Conservation (phyloP, 2,329 filamentous ascomycete species). For the Fusarium globosum region DNA sequence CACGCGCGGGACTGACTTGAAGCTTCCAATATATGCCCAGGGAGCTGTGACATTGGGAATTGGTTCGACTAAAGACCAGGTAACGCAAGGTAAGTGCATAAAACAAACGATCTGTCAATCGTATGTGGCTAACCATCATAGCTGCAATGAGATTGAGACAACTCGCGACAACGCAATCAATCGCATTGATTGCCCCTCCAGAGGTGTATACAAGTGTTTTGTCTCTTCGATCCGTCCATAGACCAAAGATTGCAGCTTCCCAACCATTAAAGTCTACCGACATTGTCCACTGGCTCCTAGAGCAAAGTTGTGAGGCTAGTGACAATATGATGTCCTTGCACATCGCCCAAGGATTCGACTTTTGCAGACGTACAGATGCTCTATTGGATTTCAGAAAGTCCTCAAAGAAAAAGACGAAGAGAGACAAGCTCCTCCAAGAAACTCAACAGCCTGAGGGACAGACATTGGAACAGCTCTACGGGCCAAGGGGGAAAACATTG, state of each 20-base stretch:
- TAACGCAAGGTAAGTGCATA: conserved; percentile 63
- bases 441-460: conserved; percentile 63
- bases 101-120: accelerated
- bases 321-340: conserved; percentile 70
- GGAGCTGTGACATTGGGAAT: conserved; percentile 68
- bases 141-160: conserved; percentile 75
- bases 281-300: conserved; percentile 67
- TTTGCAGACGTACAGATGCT: conserved; percentile 66
- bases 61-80: conserved; percentile 69
- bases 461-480: conserved; percentile 69
- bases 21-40: conserved; percentile 58
- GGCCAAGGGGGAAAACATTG: conserved; percentile 34
- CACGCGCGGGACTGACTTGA: conserved; percentile 70
- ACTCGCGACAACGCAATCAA: conserved; percentile 64
- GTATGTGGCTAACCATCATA: conserved; percentile 39
- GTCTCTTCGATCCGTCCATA: conserved; percentile 49
- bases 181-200: conserved; percentile 66
- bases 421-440: conserved; percentile 45
- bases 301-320: conserved; percentile 70
- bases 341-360: conserved; percentile 69
- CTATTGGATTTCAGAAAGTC: conserved; percentile 55
- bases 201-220: conserved; percentile 72
- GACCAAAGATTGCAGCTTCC: background rate
- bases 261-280: conserved; percentile 32
- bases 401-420: conserved; percentile 49